Conservation (phyloP, 1,284 basidiomycete genomes). For the Rhodotorula sp. region DNA sequence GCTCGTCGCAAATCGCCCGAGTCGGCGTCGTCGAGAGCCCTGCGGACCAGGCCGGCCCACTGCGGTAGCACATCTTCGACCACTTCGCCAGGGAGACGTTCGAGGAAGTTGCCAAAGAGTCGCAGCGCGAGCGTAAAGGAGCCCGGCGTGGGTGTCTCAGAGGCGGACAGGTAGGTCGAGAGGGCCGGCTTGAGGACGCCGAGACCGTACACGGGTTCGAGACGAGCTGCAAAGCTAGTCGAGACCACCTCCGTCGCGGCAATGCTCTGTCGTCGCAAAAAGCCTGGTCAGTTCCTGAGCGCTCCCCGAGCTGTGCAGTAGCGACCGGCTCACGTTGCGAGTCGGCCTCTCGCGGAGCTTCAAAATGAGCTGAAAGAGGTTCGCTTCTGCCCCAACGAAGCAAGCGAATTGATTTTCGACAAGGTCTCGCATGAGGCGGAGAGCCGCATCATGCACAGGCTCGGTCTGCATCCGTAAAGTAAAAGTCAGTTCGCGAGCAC, state of each 20-base stretch:
- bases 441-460: conserved; percentile 13
- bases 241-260: conserved; percentile 60
- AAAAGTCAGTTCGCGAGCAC: not conserved
- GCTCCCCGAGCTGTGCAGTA: too few relatives aligned
- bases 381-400: conserved; percentile 31
- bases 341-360: conserved; percentile 28
- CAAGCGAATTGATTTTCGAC: conserved; percentile 36
- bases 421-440: conserved; percentile 32
- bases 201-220: conserved; percentile 76
- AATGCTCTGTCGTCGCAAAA: conserved; percentile 63
- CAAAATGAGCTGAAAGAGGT: conserved; percentile 33
- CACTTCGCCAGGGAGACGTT: conserved; percentile 72
- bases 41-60: conserved; percentile 55
- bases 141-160: conserved; percentile 37
- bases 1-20: conserved; percentile 75
- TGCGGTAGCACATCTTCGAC: conserved; percentile 79
- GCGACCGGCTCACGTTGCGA: conserved; percentile 13
- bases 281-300: conserved; percentile 59
- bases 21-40: conserved; percentile 65
- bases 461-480: not conserved
- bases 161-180: conserved; percentile 61
- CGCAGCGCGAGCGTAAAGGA: conserved; percentile 76
- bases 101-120: conserved; percentile 72
- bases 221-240: conserved; percentile 53
- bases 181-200: conserved; percentile 71